phyloP scores from a whole-genome alignment of 495 filamentous ascomycete species.

The Daldinia childiae region DNA sequence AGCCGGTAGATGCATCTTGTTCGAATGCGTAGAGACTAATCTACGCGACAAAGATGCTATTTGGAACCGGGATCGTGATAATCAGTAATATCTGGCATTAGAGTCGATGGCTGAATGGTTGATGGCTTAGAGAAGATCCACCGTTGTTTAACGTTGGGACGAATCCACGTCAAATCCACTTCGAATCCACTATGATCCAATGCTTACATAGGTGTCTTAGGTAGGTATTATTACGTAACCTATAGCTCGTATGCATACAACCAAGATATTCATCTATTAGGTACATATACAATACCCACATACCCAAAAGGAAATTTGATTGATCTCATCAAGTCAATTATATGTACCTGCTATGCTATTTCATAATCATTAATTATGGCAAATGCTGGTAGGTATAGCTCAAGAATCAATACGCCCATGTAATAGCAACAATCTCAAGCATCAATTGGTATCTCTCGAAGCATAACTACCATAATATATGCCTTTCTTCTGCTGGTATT shows the following conservation, averaged over 20 bases:
- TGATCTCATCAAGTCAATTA: not conserved
- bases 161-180: not conserved
- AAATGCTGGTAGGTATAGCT: not conserved
- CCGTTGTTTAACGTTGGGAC: not conserved
- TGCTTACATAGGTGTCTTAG: slow-evolving; percentile 23
- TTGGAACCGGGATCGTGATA: slow-evolving; percentile 3
- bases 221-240: slow-evolving; percentile 7
- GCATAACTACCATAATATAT: slow-evolving; percentile 14
- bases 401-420: not conserved
- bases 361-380: not conserved
- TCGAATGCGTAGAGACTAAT: slow-evolving; percentile 17
- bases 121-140: not conserved
- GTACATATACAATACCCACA: not conserved
- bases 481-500: slow-evolving; percentile 9
- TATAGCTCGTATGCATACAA: not conserved
- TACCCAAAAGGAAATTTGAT: not conserved
- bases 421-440: slow-evolving; percentile 18
- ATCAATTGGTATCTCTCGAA: slow-evolving; percentile 38
- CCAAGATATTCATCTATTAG: not conserved
- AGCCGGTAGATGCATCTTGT: slow-evolving; percentile 41
- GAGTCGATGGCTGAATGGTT: slow-evolving; percentile 6
- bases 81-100: slow-evolving; percentile 21
- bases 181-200: slow-evolving; percentile 23
- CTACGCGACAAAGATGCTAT: slow-evolving; percentile 26
- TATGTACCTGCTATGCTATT: not conserved